Evolutionary conservation across 345 rosid species (phyloP).

Genomic region (Populus tremula): DNA sequence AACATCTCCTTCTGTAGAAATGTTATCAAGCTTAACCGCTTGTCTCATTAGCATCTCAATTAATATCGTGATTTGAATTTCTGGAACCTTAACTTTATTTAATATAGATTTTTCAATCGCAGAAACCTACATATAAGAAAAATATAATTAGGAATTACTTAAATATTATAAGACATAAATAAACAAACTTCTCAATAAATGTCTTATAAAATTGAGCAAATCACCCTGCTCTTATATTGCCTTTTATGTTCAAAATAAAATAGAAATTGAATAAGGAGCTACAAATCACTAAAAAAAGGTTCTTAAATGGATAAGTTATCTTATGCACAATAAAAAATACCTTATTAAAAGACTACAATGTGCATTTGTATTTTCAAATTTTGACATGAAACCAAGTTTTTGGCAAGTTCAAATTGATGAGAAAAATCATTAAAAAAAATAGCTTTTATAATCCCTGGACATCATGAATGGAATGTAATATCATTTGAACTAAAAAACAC

Average conservation of each 20-base stretch:
- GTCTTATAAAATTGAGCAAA: too few species aligned
- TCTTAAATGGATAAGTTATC: not conserved
- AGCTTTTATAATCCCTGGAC: not conserved
- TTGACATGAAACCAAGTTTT: not conserved
- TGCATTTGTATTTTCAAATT: not conserved
- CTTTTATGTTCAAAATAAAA: not conserved
- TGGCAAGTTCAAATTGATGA: not conserved
- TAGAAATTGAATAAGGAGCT: too few species aligned
- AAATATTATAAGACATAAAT: too few species aligned
- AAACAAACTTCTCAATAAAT: too few species aligned
- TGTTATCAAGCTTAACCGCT: conserved; percentile 49
- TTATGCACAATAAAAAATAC: not conserved
- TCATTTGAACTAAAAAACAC: too few species aligned
- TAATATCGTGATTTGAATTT: conserved; percentile 54
- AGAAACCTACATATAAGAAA: conserved; percentile 25
- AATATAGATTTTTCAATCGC: conserved; percentile 43
- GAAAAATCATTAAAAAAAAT: not conserved
- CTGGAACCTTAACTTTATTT: conserved; percentile 40
- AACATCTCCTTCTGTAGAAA: conserved; percentile 43
- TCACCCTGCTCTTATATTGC: not conserved
- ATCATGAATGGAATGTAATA: not conserved
- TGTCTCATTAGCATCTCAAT: conserved; percentile 61
- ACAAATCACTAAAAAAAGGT: not conserved
- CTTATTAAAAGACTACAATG: not conserved
- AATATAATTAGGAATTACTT: too few species aligned